Percentiles rank a stretch among this genome's conserved stretches.
These are phyloP conservation scores for Dryas drummondii DNA, from an alignment of 306 rosid species.

Conservation along the genomic window DNA sequence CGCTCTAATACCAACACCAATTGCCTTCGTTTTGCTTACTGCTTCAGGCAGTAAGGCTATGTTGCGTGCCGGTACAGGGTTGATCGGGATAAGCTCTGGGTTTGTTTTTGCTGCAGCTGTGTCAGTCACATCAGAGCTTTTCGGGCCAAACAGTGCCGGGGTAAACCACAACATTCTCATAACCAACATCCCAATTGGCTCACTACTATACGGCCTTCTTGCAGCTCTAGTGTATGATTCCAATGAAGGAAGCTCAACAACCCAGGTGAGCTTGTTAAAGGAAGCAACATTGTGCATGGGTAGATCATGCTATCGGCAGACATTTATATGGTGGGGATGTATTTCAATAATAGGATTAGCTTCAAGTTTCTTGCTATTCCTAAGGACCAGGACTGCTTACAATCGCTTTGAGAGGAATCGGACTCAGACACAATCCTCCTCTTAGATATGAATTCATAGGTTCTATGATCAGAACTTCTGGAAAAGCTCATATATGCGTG, in stretches of 20 bases:
- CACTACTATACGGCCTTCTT: slow-evolving; percentile 76
- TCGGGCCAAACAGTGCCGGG: slow-evolving; percentile 73
- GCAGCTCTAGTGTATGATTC: slow-evolving; percentile 67
- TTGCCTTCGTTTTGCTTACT: slow-evolving; percentile 72
- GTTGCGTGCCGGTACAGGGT: slow-evolving; percentile 60
- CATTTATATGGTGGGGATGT: slow-evolving; percentile 76
- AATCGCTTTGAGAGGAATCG: slow-evolving; percentile 38
- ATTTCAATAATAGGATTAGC: slow-evolving; percentile 59
- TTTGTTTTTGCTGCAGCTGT: slow-evolving; percentile 96
- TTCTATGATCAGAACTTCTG: not conserved
- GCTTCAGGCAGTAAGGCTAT: slow-evolving; percentile 47
- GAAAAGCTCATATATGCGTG: not conserved
- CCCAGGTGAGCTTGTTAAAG: slow-evolving; percentile 19
- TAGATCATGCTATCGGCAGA: slow-evolving; percentile 58
- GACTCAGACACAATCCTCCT: slow-evolving; percentile 17
- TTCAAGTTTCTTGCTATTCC: slow-evolving; percentile 59
- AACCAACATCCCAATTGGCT: slow-evolving; percentile 87
- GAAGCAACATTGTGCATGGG: slow-evolving; percentile 66
- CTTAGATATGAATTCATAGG: not conserved
- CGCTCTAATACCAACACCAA: slow-evolving; percentile 78
- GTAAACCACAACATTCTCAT: slow-evolving; percentile 88
- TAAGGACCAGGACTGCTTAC: slow-evolving; percentile 64
- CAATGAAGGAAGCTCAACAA: slow-evolving; percentile 28
- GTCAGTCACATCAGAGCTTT: slow-evolving; percentile 83
- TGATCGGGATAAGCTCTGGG: slow-evolving; percentile 84